These are phyloP conservation scores for Xerocomellus chrysenteron DNA, from an alignment of 768 basidiomycete genomes.

Conservation along the genomic window DNA sequence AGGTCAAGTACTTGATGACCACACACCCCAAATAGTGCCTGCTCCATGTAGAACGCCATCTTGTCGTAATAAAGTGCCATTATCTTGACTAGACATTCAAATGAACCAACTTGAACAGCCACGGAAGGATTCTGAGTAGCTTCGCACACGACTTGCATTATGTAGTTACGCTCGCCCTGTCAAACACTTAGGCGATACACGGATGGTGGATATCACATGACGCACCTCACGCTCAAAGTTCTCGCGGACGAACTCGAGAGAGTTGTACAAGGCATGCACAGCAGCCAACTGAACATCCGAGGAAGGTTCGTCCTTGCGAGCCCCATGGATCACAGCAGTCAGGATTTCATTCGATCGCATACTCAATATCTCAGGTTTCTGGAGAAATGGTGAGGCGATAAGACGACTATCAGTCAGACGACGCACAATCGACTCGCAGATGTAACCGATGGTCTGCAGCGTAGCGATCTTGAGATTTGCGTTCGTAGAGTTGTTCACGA, in stretches of 20 bases:
- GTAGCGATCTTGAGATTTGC: constrained; percentile 81
- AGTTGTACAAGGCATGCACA: constrained; percentile 90
- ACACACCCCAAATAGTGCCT: constrained; percentile 93
- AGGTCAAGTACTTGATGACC: constrained; percentile 4
- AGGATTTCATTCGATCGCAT: constrained; percentile 94
- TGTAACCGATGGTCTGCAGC: constrained; percentile 92
- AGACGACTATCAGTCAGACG: constrained; percentile 1
- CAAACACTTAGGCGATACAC: constrained; percentile 3
- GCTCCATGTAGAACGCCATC: constrained; percentile 99
- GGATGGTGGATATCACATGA: constrained; percentile 11
- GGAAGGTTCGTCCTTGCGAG: constrained; percentile 92
- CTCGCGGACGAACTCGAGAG: constrained; percentile 94
- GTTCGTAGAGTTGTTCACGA: constrained; percentile 74
- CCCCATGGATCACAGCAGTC: constrained; percentile 97
- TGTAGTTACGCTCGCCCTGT: constrained; percentile 98
- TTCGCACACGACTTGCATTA: constrained; percentile 99
- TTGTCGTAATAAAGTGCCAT: constrained; percentile 99
- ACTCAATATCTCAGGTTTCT: constrained; percentile 93
- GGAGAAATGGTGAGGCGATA: constrained; percentile 7
- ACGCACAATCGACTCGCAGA: constrained; percentile 95
- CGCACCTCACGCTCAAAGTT: constrained; percentile 96
- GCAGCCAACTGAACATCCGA: constrained; percentile 91
- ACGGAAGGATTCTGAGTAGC: constrained; percentile 85
- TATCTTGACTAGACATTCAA: constrained; percentile 92
- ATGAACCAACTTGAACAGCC: constrained; percentile 91